Percentiles rank a stretch among this genome's conserved stretches.
Conservation (phyloP, 495 filamentous ascomycete genomes). For the Clohesyomyces aquaticus region DNA sequence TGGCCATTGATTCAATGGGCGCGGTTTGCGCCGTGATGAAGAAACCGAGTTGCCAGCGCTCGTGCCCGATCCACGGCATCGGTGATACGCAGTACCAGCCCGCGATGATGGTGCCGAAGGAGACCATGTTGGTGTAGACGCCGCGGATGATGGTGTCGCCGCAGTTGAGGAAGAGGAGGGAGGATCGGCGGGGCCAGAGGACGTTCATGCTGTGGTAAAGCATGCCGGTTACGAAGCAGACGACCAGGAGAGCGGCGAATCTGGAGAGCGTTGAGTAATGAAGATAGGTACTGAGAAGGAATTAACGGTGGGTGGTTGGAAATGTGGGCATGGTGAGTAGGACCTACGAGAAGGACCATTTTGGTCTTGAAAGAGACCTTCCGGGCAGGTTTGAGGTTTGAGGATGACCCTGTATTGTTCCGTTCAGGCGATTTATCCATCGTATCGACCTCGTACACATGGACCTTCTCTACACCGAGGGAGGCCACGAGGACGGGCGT, state of each 20-base stretch:
- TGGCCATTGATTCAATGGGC: slow-evolving; percentile 33
- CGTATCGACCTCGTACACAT: too few species aligned
- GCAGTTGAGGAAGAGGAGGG: slow-evolving; percentile 25
- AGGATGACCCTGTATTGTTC: too few species aligned
- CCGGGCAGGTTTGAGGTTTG: too few species aligned
- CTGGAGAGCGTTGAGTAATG: slow-evolving; percentile 2
- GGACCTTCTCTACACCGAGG: too few species aligned
- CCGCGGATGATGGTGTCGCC: slow-evolving; percentile 37
- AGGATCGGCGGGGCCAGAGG: slow-evolving; percentile 36
- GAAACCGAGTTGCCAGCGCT: slow-evolving; percentile 30
- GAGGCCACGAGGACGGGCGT: too few species aligned
- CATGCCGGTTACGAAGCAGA: slow-evolving; percentile 22
- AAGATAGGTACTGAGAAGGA: too few species aligned
- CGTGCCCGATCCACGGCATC: slow-evolving; percentile 25
- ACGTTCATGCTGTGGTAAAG: slow-evolving; percentile 29
- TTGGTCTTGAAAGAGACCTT: too few species aligned
- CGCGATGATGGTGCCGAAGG: slow-evolving; percentile 34
- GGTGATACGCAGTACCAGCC: slow-evolving; percentile 10
- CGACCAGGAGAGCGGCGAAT: slow-evolving; percentile 18
- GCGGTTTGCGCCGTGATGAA: slow-evolving; percentile 32
- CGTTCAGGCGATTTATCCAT: too few species aligned
- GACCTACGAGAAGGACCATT: too few species aligned
- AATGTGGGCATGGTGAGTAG: too few species aligned
- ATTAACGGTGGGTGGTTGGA: too few species aligned
- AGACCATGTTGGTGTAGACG: slow-evolving; percentile 34